phyloP scores from a whole-genome alignment of 1,284 basidiomycete genomes.

The Ustilago lituana region DNA sequence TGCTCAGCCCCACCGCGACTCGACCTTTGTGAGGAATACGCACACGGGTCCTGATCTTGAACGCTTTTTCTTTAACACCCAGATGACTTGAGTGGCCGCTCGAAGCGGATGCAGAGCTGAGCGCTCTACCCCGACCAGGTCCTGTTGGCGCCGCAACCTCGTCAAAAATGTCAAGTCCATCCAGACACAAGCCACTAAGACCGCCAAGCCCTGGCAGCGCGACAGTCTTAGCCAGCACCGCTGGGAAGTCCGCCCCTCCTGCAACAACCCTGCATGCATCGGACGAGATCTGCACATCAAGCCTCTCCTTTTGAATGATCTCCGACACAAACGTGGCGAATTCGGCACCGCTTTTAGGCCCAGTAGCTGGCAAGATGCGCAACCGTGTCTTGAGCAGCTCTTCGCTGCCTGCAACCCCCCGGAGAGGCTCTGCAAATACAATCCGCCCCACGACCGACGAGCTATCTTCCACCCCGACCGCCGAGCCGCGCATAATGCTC shows the following conservation, averaged over 20 bases:
- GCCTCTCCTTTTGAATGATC: slow-evolving; percentile 32
- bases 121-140: slow-evolving; percentile 32
- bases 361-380: slow-evolving; percentile 29
- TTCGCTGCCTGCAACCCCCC: slow-evolving; percentile 31
- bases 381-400: slow-evolving; percentile 30
- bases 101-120: slow-evolving; percentile 35
- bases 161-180: slow-evolving; percentile 49
- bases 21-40: slow-evolving; percentile 31
- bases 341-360: slow-evolving; percentile 26
- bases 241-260: slow-evolving; percentile 51
- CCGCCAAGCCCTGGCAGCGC: slow-evolving; percentile 51
- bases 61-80: slow-evolving; percentile 24
- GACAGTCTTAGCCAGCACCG: slow-evolving; percentile 47
- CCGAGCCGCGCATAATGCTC: slow-evolving; percentile 11
- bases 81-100: slow-evolving; percentile 25
- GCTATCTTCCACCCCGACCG: slow-evolving; percentile 1
- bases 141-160: slow-evolving; percentile 47
- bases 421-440: slow-evolving; percentile 39
- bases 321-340: slow-evolving; percentile 51
- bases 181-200: slow-evolving; percentile 37
- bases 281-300: slow-evolving; percentile 30
- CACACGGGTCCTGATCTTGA: slow-evolving; percentile 36
- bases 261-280: slow-evolving; percentile 38
- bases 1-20: slow-evolving; percentile 32
- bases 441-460: slow-evolving; percentile 29